Evolutionary conservation across 2,329 filamentous ascomycete genomes (phyloP), one percentile per base, ranked within the genome.

Genomic region (Penicillium crustosum): DNA sequence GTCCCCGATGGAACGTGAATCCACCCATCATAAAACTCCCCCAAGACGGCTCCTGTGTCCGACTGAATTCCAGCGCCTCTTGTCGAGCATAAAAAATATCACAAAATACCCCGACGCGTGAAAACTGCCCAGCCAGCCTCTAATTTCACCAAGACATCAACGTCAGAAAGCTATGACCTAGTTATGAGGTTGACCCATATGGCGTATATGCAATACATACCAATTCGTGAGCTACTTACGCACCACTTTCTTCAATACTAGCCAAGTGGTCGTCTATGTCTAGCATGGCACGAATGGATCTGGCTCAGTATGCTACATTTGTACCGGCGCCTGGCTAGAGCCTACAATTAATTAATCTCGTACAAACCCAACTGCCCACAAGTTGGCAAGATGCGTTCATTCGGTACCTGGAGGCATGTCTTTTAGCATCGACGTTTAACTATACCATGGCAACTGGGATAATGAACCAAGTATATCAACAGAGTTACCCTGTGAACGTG

Each of bases 171-270:
- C 23, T 73, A 79, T 53, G 75, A 79, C 54, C 79, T 78, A 0
- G 72, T 78, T 12, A 75, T 78, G 10, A 55, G 79, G 36, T 80
- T 80, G 65, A 79, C 77, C 4, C 80, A 79, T 42, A 63, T 82
- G 61, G 78, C 81, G 65, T 81, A 79, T 58, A 81, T 82, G 76
- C 81, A 81, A 55, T 27, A 27, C 27, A 27, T 82, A 82, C 59
- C 75, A 82, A 78, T 83, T 70, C 63, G 79, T 69, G 1, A 36
- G 44, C 17, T 25, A 5, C 36, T 38, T 33, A 0, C n/a, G 5
- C 3, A 19, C 19, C 2, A 29, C 4, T n/a, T 9, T 1, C 9
- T 25, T n/a, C 17, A 17, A 10, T 12, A 7, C 31, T 43, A 48
- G 52, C 39, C 58, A 41, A 55, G 35, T 8, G 4, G 4, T 9